Evolutionary conservation across 495 filamentous ascomycete genomes (phyloP), one percentile per base, ranked within the genome.

Genomic region (Pyronema domesticum): DNA sequence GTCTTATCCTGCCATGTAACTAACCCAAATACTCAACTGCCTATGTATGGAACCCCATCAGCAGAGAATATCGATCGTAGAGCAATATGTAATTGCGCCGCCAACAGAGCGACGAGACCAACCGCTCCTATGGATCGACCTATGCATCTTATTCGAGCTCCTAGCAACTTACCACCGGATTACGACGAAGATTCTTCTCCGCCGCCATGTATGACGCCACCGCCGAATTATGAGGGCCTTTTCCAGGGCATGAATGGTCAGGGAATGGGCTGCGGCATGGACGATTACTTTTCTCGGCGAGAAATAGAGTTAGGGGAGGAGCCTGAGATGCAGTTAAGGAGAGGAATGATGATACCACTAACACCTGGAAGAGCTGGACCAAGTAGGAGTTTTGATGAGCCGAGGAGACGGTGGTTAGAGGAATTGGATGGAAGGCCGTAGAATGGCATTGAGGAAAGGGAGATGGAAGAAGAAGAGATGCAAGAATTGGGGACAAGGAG

Each of bases 1-100:
- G 83, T 95, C 37, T 83, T 98, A 18, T 89, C 87, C 57, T 98
- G 91, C 69, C 86, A 80, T 47, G 91, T 93, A 7, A 91, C 88
- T 0, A 82, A 88, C 65, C 85, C 86, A 18, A 95, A 96, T 68
- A 91, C 85, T 15, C 77, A 80, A 30, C 77, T 98, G 11, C 91
- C 91, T 0, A 83, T 84, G 15, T 98, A 98, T 61, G 80, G 78
- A 19, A 59, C 30, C 42, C 54, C 45, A 17, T 1, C 45, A 42
- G 15, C 11, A 42, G 11, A 36, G 5, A 34, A 3, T 13, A 50
- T 13, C 9, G n/a, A n/a, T 3, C 45, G 45, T 19, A 19, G n/a
- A 47, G 56, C 52, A 46, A 63, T 68, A 6, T 67, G 9, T 69
- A 65, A 56, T 58, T 17, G 44, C 58, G n/a, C 34, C 50, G 4